phyloP scores from a whole-genome alignment of 805 yeast species.

The Suhomyces xylopsoci region DNA sequence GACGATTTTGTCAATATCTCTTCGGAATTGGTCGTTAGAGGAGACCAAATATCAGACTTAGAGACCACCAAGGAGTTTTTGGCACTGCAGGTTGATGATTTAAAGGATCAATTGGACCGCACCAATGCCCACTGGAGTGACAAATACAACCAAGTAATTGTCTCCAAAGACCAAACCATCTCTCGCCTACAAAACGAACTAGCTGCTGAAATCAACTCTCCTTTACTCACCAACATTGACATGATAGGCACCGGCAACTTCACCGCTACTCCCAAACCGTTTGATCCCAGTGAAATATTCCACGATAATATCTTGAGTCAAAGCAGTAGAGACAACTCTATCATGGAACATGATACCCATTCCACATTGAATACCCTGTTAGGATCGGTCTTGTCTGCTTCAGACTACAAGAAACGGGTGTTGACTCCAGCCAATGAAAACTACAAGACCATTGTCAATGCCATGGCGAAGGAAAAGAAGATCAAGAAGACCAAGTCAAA shows the following conservation, averaged over 20 bases:
- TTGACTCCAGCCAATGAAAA: slow-evolving; percentile 9
- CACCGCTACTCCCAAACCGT: background rate
- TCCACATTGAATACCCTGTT: background rate
- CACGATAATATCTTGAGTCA: slow-evolving; percentile 5
- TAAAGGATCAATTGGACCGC: slow-evolving; percentile 8
- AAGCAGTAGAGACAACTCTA: slow-evolving; percentile 6
- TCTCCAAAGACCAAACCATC: background rate
- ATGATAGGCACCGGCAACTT: background rate
- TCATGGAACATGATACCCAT: background rate
- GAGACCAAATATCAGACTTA: slow-evolving; percentile 1
- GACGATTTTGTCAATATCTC: slow-evolving; percentile 2
- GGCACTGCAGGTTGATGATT: slow-evolving; percentile 4
- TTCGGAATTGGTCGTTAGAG: slow-evolving; percentile 1
- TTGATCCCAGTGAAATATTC: slow-evolving; percentile 7
- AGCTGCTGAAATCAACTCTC: slow-evolving; percentile 3
- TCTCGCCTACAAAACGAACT: slow-evolving; percentile 1
- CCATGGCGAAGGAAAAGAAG: slow-evolving; percentile 12
- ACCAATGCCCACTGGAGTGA: slow-evolving; percentile 3
- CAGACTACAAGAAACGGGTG: background rate
- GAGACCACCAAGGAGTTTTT: slow-evolving; percentile 1
- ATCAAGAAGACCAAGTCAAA: slow-evolving; percentile 3
- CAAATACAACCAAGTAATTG: background rate
- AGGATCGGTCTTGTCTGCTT: background rate
- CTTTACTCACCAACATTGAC: slow-evolving; percentile 4
- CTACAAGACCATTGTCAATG: slow-evolving; percentile 8